phyloP scores from a whole-genome alignment of 2,329 filamentous ascomycete genomes.

The Aspergillus spinulosporus region DNA sequence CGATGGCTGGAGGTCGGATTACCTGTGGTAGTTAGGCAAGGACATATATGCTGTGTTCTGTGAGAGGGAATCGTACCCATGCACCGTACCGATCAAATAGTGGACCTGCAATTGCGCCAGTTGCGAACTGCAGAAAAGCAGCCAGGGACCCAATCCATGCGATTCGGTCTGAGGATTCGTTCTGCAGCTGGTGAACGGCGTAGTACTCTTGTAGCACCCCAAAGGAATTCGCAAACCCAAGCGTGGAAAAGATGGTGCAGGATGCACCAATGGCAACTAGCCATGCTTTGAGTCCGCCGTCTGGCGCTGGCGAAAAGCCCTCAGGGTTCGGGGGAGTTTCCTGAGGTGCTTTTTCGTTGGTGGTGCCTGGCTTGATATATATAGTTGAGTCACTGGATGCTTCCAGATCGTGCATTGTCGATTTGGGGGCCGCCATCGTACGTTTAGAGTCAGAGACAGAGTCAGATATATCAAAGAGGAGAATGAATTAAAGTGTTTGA shows the following conservation, averaged over 20 bases:
- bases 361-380: background rate
- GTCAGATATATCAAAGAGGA: no score
- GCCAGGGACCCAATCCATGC: conserved; percentile 50
- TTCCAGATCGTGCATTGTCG: background rate
- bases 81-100: conserved; percentile 28
- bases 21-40: conserved; percentile 8
- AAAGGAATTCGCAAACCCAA: conserved; percentile 49
- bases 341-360: background rate
- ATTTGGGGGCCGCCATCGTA: background rate
- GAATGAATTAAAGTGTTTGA: no score
- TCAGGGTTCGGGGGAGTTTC: background rate
- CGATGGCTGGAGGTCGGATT: conserved; percentile 17
- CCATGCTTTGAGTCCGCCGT: conserved; percentile 28
- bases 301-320: conserved; percentile 26
- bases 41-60: background rate
- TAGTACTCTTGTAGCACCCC: conserved; percentile 53
- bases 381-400: background rate
- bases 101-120: conserved; percentile 23
- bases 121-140: conserved; percentile 26
- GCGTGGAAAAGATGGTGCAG: conserved; percentile 38
- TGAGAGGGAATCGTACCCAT: conserved; percentile 15
- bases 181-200: conserved; percentile 41
- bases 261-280: conserved; percentile 27
- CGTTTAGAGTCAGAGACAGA: background rate
- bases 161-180: conserved; percentile 42